Evolutionary conservation across 1,284 basidiomycete species (phyloP).

Genomic region (Ganoderma sinense): DNA sequence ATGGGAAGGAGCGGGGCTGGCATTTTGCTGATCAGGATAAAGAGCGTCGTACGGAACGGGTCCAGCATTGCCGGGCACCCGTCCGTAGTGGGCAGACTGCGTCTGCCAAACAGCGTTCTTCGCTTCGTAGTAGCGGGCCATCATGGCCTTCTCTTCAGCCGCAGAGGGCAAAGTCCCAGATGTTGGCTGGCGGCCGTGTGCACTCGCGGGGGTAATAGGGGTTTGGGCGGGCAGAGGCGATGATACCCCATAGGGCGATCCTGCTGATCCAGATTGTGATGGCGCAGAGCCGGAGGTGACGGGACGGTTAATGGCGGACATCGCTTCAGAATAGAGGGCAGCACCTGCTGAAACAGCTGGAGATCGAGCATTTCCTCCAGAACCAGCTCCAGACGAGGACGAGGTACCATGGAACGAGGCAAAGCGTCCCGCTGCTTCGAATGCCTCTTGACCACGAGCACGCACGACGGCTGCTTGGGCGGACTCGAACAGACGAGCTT

Average conservation of each 20-base stretch:
- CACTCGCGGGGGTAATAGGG: conserved; percentile 7
- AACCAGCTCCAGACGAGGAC: conserved; percentile 10
- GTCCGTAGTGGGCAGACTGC: conserved; percentile 45
- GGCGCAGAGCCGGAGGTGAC: conserved; percentile 10
- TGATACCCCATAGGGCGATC: conserved; percentile 4
- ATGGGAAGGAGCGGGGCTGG: conserved; percentile 18
- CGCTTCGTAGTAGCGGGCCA: conserved; percentile 73
- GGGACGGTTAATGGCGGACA: conserved; percentile 46
- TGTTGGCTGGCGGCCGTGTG: conserved; percentile 5
- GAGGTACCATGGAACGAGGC: not conserved
- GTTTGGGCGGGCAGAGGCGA: not conserved
- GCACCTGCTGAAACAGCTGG: conserved; percentile 47
- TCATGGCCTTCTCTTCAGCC: conserved; percentile 69
- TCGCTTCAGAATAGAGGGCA: conserved; percentile 53
- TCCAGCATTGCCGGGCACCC: conserved; percentile 33
- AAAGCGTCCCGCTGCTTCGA: conserved; percentile 1
- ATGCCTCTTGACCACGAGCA: conserved; percentile 21
- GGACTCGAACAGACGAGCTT: conserved; percentile 68
- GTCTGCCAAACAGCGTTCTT: conserved; percentile 70
- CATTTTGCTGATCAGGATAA: conserved; percentile 47
- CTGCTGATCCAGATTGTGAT: not conserved
- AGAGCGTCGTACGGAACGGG: conserved; percentile 63
- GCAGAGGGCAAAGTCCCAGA: conserved; percentile 42
- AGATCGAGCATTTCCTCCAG: conserved; percentile 2
- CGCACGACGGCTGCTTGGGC: conserved; percentile 63